Conservation (phyloP, 495 filamentous ascomycete genomes). For the Extremus antarcticus region DNA sequence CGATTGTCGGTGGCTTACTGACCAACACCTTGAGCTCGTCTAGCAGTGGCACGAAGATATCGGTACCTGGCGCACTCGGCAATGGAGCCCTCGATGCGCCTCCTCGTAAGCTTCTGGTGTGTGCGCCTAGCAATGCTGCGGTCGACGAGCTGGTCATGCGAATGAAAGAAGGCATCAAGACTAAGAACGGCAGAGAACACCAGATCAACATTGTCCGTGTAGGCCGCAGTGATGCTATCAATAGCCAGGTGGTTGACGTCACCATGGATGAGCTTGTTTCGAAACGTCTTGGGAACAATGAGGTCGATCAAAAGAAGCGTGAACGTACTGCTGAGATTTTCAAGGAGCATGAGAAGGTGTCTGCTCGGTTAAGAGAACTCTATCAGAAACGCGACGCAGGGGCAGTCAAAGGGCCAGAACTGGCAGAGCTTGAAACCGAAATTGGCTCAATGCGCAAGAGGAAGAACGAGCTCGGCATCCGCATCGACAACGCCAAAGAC, state of each 20-base stretch:
- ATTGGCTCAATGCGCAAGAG: constrained; percentile 66
- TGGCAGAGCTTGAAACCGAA: constrained; percentile 59
- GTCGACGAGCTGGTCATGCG: constrained; percentile 93
- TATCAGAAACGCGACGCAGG: constrained; percentile 56
- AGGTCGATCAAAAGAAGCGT: constrained; percentile 33
- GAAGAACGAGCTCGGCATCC: constrained; percentile 60
- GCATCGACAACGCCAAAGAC: constrained; percentile 78
- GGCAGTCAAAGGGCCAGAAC: constrained; percentile 48
- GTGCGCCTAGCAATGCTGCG: constrained; percentile 92
- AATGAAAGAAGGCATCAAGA: constrained; percentile 80
- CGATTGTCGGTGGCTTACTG: constrained; percentile 82
- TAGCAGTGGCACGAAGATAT: constrained; percentile 20
- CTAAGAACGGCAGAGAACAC: constrained; percentile 54
- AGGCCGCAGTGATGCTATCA: constrained; percentile 90
- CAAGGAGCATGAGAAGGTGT: constrained; percentile 67
- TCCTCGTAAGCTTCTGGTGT: constrained; percentile 80
- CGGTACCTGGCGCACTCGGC: constrained; percentile 17
- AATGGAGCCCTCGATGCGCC: constrained; percentile 13
- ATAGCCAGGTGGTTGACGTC: constrained; percentile 77
- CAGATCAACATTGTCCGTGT: constrained; percentile 77
- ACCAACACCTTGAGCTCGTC: constrained; percentile 38
- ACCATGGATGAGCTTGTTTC: constrained; percentile 88
- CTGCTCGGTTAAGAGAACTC: constrained; percentile 54
- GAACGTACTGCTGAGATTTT: constrained; percentile 67
- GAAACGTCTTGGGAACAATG: constrained; percentile 48